Evolutionary conservation across 805 yeast species (phyloP).

Genomic region (Cyberlindnera mississippiensis): DNA sequence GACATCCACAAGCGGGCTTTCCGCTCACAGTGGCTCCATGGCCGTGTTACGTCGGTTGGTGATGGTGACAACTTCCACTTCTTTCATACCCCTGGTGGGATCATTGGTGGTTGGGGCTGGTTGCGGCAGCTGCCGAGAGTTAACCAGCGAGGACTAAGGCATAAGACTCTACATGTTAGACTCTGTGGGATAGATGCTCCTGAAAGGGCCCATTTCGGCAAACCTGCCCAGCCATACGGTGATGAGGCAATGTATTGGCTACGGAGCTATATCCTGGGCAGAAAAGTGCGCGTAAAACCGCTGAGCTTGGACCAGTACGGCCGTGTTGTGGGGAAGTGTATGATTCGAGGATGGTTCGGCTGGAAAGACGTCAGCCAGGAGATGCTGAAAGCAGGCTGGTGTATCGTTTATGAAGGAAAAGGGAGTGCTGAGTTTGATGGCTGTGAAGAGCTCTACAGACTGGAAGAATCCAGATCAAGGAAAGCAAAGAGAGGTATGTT

Average conservation of each 20-base stretch:
- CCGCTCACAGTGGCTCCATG: slow-evolving; percentile 46
- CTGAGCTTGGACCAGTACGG: slow-evolving; percentile 83
- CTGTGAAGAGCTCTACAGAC: slow-evolving; percentile 53
- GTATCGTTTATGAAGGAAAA: slow-evolving; percentile 82
- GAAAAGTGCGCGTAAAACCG: slow-evolving; percentile 71
- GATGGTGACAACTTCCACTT: slow-evolving; percentile 95
- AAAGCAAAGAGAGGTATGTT: slow-evolving; percentile 61
- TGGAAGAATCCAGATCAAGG: slow-evolving; percentile 60
- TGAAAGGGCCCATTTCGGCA: slow-evolving; percentile 91
- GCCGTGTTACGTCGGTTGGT: slow-evolving; percentile 85
- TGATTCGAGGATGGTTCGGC: slow-evolving; percentile 58
- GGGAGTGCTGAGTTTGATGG: slow-evolving; percentile 84
- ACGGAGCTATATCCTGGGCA: slow-evolving; percentile 57
- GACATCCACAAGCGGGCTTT: slow-evolving; percentile 48
- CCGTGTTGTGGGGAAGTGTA: slow-evolving; percentile 72
- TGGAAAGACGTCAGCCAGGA: slow-evolving; percentile 79
- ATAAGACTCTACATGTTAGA: slow-evolving; percentile 74
- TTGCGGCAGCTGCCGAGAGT: slow-evolving; percentile 59
- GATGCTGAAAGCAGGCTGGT: slow-evolving; percentile 81
- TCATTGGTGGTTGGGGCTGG: slow-evolving; percentile 92
- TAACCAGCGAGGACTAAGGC: slow-evolving; percentile 42
- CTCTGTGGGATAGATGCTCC: slow-evolving; percentile 97
- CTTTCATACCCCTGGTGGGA: slow-evolving; percentile 92
- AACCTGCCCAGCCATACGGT: slow-evolving; percentile 83
- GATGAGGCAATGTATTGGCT: slow-evolving; percentile 85